A percentile compares a stretch with the other conserved stretches of the same genome.
These are phyloP conservation scores for Termitomyces sp. DNA, from an alignment of 768 basidiomycete species.

Conservation along the genomic window DNA sequence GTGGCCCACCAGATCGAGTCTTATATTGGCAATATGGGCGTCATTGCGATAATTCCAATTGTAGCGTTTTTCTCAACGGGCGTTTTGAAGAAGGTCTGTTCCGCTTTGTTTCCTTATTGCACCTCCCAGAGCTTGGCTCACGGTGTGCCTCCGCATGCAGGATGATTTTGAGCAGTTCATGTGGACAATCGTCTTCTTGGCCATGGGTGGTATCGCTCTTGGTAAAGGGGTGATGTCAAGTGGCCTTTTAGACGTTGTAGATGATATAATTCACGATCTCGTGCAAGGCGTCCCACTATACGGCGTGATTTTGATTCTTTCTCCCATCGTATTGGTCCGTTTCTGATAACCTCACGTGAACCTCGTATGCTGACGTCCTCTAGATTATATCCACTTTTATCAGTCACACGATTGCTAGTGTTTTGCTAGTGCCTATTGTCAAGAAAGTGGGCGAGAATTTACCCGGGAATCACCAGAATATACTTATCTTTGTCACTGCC, in stretches of 20 bases:
- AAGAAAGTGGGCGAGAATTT: conserved; percentile 83
- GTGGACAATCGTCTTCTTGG: conserved; percentile 94
- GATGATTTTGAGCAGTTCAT: conserved; percentile 94
- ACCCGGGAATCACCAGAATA: conserved; percentile 62
- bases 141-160: conserved; percentile 33
- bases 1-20: conserved; percentile 75
- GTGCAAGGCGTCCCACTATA: conserved; percentile 65
- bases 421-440: conserved; percentile 96
- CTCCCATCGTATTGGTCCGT: conserved; percentile 66
- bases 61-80: conserved; percentile 93
- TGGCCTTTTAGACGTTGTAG: conserved; percentile 81
- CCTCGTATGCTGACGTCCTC: not conserved
- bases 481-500: conserved; percentile 91
- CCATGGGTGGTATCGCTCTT: conserved; percentile 97
- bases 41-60: conserved; percentile 92
- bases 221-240: conserved; percentile 91
- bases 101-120: conserved; percentile 3
- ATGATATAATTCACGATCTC: conserved; percentile 52
- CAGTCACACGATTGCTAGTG: conserved; percentile 95
- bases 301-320: conserved; percentile 67
- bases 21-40: conserved; percentile 91
- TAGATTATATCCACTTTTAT: conserved; percentile 92
- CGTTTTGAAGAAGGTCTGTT: conserved; percentile 81
- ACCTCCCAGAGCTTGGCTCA: not conserved
- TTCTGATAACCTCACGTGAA: conserved; percentile 10